Evolutionary conservation across 1,284 basidiomycete species (phyloP).

Genomic region (Schizopora paradoxa): DNA sequence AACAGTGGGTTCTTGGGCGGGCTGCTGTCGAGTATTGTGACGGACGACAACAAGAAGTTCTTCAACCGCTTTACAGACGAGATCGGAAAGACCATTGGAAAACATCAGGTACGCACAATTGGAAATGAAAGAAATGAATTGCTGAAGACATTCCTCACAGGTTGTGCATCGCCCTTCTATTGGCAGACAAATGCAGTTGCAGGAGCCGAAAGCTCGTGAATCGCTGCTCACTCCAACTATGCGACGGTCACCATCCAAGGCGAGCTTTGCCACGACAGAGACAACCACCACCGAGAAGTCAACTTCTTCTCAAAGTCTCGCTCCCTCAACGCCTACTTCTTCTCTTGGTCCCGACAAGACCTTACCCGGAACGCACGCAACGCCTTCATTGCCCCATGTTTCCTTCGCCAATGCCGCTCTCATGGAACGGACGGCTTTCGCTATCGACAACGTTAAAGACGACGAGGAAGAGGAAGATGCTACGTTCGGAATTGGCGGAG

Average conservation of each 20-base stretch:
- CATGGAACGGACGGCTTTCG: constrained; percentile 87
- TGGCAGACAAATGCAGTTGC: constrained; percentile 74
- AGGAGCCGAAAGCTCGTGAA: constrained; percentile 86
- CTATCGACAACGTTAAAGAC: constrained; percentile 87
- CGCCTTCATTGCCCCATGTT: constrained; percentile 60
- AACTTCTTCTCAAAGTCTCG: constrained; percentile 28
- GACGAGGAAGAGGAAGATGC: constrained; percentile 65
- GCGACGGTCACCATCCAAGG: constrained; percentile 52
- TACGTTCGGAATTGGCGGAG: constrained; percentile 39
- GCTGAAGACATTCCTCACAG: constrained; percentile 28
- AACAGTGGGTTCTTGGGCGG: constrained; percentile 72
- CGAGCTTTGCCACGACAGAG: constrained; percentile 38
- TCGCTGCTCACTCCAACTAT: constrained; percentile 70
- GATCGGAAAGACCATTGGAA: constrained; percentile 88
- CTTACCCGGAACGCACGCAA: constrained; percentile 21
- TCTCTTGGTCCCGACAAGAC: constrained; percentile 20
- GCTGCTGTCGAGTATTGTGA: constrained; percentile 82
- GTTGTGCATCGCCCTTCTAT: constrained; percentile 78
- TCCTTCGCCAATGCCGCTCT: constrained; percentile 78
- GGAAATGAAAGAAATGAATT: not conserved
- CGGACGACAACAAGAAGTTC: constrained; percentile 82
- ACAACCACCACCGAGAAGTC: constrained; percentile 21
- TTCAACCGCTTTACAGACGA: constrained; percentile 88
- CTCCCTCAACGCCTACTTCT: constrained; percentile 20
- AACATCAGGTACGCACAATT: constrained; percentile 60